Conservation (phyloP, 2,329 filamentous ascomycete species). For the Penicillium nordicum region DNA sequence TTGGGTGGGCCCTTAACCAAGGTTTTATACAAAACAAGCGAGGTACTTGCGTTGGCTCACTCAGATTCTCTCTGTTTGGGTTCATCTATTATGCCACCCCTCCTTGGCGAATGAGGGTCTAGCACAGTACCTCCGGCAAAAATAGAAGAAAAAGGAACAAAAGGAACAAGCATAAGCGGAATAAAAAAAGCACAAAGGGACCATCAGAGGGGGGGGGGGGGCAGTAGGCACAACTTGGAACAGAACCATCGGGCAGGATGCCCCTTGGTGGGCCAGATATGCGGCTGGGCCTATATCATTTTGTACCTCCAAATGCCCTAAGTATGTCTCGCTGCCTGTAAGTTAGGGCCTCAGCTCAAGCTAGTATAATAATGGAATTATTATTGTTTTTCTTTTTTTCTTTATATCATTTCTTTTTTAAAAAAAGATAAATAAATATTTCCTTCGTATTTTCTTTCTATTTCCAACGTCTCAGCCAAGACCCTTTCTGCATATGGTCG, state of each 20-base stretch:
- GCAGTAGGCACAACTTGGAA: constrained; percentile 2
- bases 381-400: neutral
- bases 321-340: constrained; percentile 12
- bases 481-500: constrained; percentile 17
- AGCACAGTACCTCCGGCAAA: constrained; percentile 16
- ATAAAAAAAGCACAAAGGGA: constrained; percentile 10
- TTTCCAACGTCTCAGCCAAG: constrained; percentile 12
- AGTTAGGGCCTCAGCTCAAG: constrained; percentile 6
- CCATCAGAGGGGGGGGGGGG: constrained; percentile 9
- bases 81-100: constrained; percentile 14
- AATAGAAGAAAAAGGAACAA: constrained; percentile 13
- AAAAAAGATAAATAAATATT: neutral
- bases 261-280: constrained; percentile 20
- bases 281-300: constrained; percentile 16
- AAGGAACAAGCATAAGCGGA: constrained; percentile 16
- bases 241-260: constrained; percentile 16
- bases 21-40: constrained; percentile 21
- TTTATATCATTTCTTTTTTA: neutral
- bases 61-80: constrained; percentile 10
- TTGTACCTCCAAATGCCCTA: constrained; percentile 5
- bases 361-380: constrained; percentile 8
- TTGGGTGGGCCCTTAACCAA: constrained; percentile 4
- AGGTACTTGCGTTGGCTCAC: constrained; percentile 12
- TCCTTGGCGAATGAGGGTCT: constrained; percentile 11
- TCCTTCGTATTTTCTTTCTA: neutral